Conservation (phyloP, 1,284 basidiomycete genomes). For the Termitomyces sp. region DNA sequence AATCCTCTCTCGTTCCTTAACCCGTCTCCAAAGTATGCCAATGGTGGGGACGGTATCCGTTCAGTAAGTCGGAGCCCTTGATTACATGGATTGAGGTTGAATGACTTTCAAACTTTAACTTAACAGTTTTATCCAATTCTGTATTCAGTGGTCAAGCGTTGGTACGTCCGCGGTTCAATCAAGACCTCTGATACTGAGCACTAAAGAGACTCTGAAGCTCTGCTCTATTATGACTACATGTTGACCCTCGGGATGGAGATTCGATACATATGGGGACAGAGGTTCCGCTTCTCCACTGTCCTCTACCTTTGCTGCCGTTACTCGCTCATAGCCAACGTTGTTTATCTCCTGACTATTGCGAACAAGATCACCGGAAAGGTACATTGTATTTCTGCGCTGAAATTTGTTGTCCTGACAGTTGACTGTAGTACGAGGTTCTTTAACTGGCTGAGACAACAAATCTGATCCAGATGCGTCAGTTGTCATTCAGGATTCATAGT, state of each 20-base stretch:
- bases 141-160: neutral
- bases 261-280: constrained; percentile 22
- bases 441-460: neutral
- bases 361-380: constrained; percentile 11
- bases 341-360: constrained; percentile 22
- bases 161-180: neutral
- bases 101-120: neutral
- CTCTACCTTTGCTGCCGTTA: constrained; percentile 24
- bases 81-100: neutral
- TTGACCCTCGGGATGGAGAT: constrained; percentile 23
- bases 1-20: neutral
- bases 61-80: neutral
- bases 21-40: neutral
- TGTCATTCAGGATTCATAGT: constrained; percentile 2
- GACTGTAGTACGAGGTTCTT: neutral
- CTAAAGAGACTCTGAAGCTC: neutral
- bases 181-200: neutral
- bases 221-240: neutral
- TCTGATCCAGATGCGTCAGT: neutral
- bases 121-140: neutral
- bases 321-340: constrained; percentile 22
- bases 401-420: neutral
- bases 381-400: neutral
- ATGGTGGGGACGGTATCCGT: neutral
- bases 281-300: constrained; percentile 18